These are phyloP conservation scores for Macrophomina phaseolina DNA, from an alignment of 2,329 filamentous ascomycete species.

Conservation along the genomic window DNA sequence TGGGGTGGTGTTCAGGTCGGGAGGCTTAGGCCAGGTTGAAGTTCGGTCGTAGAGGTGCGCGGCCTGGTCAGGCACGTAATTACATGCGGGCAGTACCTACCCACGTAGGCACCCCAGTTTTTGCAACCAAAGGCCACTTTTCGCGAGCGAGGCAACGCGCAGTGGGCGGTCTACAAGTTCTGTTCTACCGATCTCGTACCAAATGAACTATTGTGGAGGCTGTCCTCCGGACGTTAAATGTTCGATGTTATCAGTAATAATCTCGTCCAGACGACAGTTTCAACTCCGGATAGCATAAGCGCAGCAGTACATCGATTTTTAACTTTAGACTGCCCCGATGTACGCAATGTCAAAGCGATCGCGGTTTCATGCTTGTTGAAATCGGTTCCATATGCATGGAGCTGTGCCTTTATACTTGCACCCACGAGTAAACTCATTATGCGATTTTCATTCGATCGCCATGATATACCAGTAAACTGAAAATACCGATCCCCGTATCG, in stretches of 20 bases:
- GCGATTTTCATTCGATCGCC: slow-evolving; percentile 24
- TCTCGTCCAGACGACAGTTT: neutral
- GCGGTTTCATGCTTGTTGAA: no score
- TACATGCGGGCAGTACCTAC: no score
- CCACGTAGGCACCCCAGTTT: no score
- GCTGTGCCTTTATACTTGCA: neutral
- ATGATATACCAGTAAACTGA: slow-evolving; percentile 26
- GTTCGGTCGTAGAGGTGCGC: slow-evolving; percentile 10
- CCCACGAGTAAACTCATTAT: slow-evolving; percentile 16
- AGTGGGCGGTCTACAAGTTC: no score
- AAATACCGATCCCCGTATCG: slow-evolving; percentile 25
- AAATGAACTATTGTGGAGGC: neutral
- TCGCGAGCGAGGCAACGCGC: no score
- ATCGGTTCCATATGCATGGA: no score
- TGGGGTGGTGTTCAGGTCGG: neutral
- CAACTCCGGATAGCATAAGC: neutral
- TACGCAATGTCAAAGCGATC: no score
- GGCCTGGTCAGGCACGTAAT: neutral
- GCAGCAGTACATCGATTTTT: no score
- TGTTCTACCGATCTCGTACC: no score
- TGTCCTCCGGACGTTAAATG: neutral
- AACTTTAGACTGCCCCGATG: no score
- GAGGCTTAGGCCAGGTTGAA: slow-evolving; percentile 6
- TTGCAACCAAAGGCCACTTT: no score
- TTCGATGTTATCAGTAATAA: neutral